phyloP scores from a whole-genome alignment of 225 moss, liverwort and hornwort genomes.

The Climacium dendroides region DNA sequence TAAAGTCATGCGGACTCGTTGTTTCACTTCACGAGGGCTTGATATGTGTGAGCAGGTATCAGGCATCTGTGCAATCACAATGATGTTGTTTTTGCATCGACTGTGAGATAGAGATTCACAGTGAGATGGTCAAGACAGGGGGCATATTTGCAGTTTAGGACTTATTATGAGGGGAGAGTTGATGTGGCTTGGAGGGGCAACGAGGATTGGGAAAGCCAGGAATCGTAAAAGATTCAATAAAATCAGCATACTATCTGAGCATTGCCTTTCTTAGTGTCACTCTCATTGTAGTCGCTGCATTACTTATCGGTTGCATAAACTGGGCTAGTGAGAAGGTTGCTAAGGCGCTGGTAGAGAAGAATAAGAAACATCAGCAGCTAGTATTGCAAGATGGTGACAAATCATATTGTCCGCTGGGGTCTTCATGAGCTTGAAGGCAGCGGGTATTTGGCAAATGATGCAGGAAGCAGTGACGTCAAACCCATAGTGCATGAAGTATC shows the following conservation, averaged over 20 bases:
- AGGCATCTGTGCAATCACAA: constrained; percentile 10
- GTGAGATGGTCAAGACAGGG: constrained; percentile 1
- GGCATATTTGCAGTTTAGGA: background rate
- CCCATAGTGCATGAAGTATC: background rate
- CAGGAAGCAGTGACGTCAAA: constrained; percentile 11
- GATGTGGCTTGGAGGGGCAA: background rate
- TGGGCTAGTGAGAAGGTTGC: background rate
- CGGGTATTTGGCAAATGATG: constrained; percentile 25
- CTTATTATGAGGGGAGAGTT: background rate
- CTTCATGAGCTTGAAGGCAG: constrained; percentile 52
- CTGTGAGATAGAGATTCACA: constrained; percentile 3
- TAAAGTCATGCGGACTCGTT: background rate
- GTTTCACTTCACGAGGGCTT: constrained; percentile 7
- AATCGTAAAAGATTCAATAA: background rate
- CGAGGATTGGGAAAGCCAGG: background rate
- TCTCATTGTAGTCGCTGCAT: background rate
- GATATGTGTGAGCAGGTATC: constrained; percentile 25
- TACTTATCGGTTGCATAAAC: background rate
- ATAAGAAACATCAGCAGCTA: background rate
- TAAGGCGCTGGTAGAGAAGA: background rate
- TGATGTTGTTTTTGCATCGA: constrained; percentile 2
- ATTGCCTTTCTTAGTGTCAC: background rate
- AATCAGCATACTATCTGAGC: background rate
- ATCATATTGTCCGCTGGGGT: constrained; percentile 34
- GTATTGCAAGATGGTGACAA: constrained; percentile 14